These are phyloP conservation scores for Acanthamoeba triangularis DNA, from an alignment of 208 protist genomes.

Conservation along the genomic window DNA sequence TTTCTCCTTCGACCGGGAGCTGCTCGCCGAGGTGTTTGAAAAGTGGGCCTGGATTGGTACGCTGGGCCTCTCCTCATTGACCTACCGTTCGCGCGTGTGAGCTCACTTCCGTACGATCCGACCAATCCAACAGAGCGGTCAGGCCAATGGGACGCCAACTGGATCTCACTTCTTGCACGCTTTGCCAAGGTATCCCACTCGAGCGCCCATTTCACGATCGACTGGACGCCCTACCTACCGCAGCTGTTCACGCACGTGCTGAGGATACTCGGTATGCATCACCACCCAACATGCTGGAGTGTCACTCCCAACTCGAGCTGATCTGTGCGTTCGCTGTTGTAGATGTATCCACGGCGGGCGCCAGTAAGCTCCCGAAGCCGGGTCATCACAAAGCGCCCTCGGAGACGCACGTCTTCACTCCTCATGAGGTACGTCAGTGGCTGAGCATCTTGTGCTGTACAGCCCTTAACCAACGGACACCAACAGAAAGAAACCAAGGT, in stretches of 20 bases:
- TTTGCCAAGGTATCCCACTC: neutral
- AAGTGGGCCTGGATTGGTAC: slow-evolving; percentile 66
- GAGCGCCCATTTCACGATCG: neutral
- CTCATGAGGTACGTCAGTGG: slow-evolving; percentile 52
- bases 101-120: neutral
- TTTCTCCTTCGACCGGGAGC: neutral
- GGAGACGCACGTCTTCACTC: neutral
- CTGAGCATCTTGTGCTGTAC: neutral
- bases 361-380: slow-evolving; percentile 16
- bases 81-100: no score
- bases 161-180: slow-evolving; percentile 26
- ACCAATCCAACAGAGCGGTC: slow-evolving; percentile 13
- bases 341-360: slow-evolving; percentile 43
- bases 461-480: neutral
- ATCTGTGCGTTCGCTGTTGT: neutral
- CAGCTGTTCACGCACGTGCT: slow-evolving; percentile 44
- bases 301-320: no score
- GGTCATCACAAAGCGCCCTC: neutral
- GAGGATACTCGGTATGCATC: slow-evolving; percentile 14
- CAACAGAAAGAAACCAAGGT: slow-evolving; percentile 11
- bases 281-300: neutral
- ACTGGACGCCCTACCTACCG: neutral
- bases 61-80: no score
- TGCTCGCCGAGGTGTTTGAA: slow-evolving; percentile 1
- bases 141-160: slow-evolving; percentile 37